Evolutionary conservation across 106 monocot species (phyloP).

Genomic region (Chionographis japonica): DNA sequence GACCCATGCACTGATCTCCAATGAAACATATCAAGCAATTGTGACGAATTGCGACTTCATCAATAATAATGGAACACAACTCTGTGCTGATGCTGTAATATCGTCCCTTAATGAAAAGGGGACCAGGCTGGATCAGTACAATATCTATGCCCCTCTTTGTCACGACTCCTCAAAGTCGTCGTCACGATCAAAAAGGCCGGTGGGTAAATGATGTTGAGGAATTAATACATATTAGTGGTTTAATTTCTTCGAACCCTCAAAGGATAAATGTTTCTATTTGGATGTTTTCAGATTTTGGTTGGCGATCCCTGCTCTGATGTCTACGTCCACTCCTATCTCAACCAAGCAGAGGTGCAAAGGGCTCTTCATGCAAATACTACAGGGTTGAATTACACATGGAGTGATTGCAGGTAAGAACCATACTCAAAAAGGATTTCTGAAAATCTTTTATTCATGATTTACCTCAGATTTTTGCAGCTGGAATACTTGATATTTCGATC

Average conservation of each 20-base stretch:
- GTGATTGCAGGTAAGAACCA: conserved; percentile 16
- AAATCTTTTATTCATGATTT: too few species aligned
- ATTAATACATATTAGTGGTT: too few species aligned
- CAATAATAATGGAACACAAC: neutral
- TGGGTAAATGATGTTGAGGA: neutral
- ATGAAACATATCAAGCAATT: conserved; percentile 5
- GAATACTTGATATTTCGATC: too few species aligned
- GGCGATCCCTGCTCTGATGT: conserved; percentile 18
- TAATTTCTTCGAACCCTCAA: neutral
- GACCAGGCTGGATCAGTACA: conserved; percentile 18
- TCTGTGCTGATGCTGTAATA: neutral
- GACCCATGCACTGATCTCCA: conserved; percentile 32
- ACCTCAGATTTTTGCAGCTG: too few species aligned
- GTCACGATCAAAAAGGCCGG: neutral
- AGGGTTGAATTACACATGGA: conserved; percentile 19
- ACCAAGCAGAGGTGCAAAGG: conserved; percentile 33
- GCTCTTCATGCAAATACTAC: conserved; percentile 40
- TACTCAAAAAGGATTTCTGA: neutral
- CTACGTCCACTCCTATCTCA: conserved; percentile 17
- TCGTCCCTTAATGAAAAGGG: conserved; percentile 2
- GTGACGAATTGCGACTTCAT: conserved; percentile 9
- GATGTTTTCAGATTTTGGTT: neutral
- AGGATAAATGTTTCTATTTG: neutral
- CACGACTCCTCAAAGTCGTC: neutral
- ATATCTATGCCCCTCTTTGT: conserved; percentile 31